Evolutionary conservation across 1,284 basidiomycete species (phyloP).

Genomic region (Athelia sp.): DNA sequence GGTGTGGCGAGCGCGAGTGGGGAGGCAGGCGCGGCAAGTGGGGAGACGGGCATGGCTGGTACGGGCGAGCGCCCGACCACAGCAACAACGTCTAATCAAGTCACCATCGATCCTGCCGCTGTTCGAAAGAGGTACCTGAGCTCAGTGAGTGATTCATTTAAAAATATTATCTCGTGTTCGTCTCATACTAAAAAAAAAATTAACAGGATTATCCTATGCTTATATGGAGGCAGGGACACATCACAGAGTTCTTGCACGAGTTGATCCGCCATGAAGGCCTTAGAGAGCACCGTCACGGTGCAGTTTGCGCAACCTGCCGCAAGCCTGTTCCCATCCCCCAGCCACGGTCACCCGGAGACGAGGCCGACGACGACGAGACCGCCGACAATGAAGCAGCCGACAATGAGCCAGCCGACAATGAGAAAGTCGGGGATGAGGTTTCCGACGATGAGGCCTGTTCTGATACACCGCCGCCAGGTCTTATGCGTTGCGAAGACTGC

Average conservation of each 20-base stretch:
- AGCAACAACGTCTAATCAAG: background rate
- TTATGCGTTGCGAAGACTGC: background rate
- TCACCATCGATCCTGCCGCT: background rate
- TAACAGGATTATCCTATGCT: background rate
- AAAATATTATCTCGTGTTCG: background rate
- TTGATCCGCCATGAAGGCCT: background rate
- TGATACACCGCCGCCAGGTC: background rate
- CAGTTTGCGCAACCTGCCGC: background rate
- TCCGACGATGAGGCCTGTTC: background rate
- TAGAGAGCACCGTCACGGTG: background rate
- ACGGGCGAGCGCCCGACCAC: too few species aligned
- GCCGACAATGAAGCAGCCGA: too few species aligned
- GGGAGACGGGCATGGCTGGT: background rate
- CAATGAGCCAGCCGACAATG: too few species aligned
- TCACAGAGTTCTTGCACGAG: background rate
- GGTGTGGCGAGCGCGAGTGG: background rate
- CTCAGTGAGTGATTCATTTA: background rate
- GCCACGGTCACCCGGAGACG: background rate
- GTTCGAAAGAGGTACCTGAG: background rate
- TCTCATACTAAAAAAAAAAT: background rate
- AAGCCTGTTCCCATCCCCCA: background rate
- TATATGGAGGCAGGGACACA: background rate
- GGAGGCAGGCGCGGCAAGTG: background rate
- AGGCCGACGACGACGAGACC: too few species aligned
- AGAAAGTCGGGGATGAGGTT: too few species aligned